Base-by-base conservation (phyloP, 495 filamentous ascomycete genomes). In the Cercophora scortea region DNA sequence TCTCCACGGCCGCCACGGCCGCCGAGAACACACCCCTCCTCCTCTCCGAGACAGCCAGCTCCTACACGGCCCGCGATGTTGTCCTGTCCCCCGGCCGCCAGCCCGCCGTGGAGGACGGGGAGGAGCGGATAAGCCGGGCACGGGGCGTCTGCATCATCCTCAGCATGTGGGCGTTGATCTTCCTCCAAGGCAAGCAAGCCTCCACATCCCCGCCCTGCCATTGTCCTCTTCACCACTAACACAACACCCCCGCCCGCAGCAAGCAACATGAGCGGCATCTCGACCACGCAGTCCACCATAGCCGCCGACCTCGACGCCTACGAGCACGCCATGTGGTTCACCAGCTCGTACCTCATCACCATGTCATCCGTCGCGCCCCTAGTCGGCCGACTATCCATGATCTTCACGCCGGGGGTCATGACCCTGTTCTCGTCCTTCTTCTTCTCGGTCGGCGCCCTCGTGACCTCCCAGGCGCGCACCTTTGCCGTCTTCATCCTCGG, bases 201-300 rank as follows among this genome's bases (percentile, higher is more conserved):
- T 25, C 2, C 25, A 2, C 25, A 25, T 25, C 25, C 25, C 25
- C 25, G 2, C 25, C 25, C 25, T 25, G 25, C 25, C 25, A n/a
- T 25, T 25, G 25, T 25, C 25, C 25, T 25, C 25, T 5, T 25
- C 25, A 25, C 5, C 25, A 25, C 9, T 41, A 8, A 35, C 45
- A 39, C 0, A 9, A n/a, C n/a, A n/a, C n/a, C n/a, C n/a, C n/a
- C n/a, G n/a, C 6, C 32, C 12, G 33, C 48, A 84, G 82, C 83
- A 4, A 79, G 76, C 55, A 90, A 92, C 65, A 87, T 89, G 73
- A 84, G 80, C 32, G 81, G 87, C 57, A 81, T 92, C 54, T 66
- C 83, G 6, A 90, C 87, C 25, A 85, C 82, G 2, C 86, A 89
- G 65, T 85, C 81, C 2, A 69, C 71, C 39, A 88, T 92, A 57